A percentile compares a stretch with the other conserved stretches of the same genome.
phyloP scores from a whole-genome alignment of 1,284 basidiomycete genomes.

The Chondrostereum purpureum region DNA sequence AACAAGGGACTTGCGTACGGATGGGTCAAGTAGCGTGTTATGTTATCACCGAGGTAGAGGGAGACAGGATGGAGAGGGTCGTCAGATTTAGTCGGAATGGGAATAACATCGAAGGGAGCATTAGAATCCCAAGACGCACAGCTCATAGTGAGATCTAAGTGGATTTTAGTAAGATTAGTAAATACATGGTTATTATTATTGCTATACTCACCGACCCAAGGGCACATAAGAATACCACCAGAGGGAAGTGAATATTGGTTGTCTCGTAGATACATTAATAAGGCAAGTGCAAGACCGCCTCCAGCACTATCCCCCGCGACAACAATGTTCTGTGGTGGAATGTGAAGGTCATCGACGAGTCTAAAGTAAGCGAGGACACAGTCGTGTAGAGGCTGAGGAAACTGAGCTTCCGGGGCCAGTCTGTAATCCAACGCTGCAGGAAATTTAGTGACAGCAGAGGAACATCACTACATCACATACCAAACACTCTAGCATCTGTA shows the following conservation, averaged over 20 bases:
- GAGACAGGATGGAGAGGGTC: constrained; percentile 92
- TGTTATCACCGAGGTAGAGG: constrained; percentile 85
- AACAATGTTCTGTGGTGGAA: constrained; percentile 86
- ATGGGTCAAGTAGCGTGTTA: constrained; percentile 85
- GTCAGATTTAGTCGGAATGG: constrained; percentile 55
- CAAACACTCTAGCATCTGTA: constrained; percentile 90
- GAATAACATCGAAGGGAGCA: constrained; percentile 75
- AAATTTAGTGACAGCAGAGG: constrained; percentile 2
- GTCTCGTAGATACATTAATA: constrained; percentile 90
- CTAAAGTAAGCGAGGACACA: constrained; percentile 84
- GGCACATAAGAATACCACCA: constrained; percentile 82
- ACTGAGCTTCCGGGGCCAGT: constrained; percentile 89
- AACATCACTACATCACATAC: constrained; percentile 29
- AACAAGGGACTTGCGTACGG: constrained; percentile 97
- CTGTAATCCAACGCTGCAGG: constrained; percentile 87
- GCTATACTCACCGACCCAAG: constrained; percentile 86
- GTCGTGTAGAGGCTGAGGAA: constrained; percentile 93
- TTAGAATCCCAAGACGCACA: constrained; percentile 98
- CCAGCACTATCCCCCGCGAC: constrained; percentile 92
- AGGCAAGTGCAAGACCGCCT: constrained; percentile 80
- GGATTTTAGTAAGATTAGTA: constrained; percentile 5
- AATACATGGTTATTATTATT: constrained; percentile 1
- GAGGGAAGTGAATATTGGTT: constrained; percentile 77
- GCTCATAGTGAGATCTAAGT: constrained; percentile 88
- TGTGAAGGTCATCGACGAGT: constrained; percentile 82